phyloP scores from a whole-genome alignment of 176 grass and related monocot species.

The Areca catechu region DNA sequence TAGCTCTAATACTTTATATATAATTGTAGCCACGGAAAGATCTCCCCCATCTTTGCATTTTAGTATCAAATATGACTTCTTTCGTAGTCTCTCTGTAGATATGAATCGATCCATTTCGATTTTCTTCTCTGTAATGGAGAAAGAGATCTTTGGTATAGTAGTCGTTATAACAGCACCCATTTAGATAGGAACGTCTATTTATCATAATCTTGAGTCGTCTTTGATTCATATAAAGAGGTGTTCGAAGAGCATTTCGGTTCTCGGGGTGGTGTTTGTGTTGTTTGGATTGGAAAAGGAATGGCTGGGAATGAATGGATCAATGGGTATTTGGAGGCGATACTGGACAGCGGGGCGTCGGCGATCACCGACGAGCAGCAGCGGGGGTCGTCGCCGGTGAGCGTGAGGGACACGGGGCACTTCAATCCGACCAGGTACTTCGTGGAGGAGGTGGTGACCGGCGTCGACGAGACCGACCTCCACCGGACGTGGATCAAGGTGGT shows the following conservation, averaged over 20 bases:
- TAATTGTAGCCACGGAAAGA: too few relatives aligned
- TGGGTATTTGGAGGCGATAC: constrained; percentile 92
- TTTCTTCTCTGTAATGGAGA: neutral
- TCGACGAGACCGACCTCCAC: constrained; percentile 94
- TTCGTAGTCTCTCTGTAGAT: neutral
- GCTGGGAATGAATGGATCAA: constrained; percentile 97
- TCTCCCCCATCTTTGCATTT: too few relatives aligned
- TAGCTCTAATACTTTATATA: too few relatives aligned
- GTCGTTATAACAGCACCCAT: neutral
- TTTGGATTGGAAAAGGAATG: constrained; percentile 9
- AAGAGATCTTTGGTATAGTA: neutral
- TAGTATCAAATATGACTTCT: too few relatives aligned
- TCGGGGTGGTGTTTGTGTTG: neutral
- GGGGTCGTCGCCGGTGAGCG: constrained; percentile 18
- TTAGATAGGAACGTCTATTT: too few relatives aligned
- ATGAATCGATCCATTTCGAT: neutral
- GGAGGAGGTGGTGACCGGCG: constrained; percentile 92
- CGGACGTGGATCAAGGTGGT: constrained; percentile 99
- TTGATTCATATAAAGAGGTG: too few relatives aligned
- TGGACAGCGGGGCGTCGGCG: constrained; percentile 49
- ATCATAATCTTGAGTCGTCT: too few relatives aligned
- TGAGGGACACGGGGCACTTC: constrained; percentile 41
- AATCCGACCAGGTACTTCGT: constrained; percentile 95
- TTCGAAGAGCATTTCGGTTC: neutral
- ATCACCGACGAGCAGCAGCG: constrained; percentile 22